Evolutionary conservation across 768 basidiomycete genomes (phyloP), one percentile per base, ranked within the genome.

Genomic region (Neoboletus subvelutipes): DNA sequence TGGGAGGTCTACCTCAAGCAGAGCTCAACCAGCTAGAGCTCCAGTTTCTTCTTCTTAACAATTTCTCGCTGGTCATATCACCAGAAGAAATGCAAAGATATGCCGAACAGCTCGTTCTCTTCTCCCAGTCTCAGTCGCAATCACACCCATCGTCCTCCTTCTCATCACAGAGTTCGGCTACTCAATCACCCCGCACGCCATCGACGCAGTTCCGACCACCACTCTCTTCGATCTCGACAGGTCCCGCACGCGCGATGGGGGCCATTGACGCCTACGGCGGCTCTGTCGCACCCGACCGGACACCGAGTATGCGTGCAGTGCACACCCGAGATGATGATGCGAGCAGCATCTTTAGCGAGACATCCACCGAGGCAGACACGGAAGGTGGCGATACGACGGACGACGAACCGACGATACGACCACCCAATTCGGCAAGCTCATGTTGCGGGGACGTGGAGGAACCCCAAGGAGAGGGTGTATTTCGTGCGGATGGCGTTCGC

Each of bases 1-100:
- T 99, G 59, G 97, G 97, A 42, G 97, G 97, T 26, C 82, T 99
- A 0, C 97, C 97, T 0, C 84, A 92, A 56, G 78, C 87, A 36
- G 93, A 96, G 70, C 84, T 99, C 49, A 98, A 99, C 72, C 92
- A 95, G 67, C 86, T 99, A 50, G 97, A 99, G 68, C 86, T 99
- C 1, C 97, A 98, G 63, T 99, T 99, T 70, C 80, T 98, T 6
- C 87, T 98, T 7, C 82, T 98, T 9, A 99, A 98, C 73, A 92
- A 98, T 76, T 99, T 99, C 68, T 78, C 85, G 17, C 81, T 99
- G 51, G 88, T 90, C 64, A 92, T 99, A 65, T 85, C 89, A 2
- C 78, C 83, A 10, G 85, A 89, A 18, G 96, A 98, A 73, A 94
- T 98, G 90, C 93, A 97, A 72, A 83, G 85, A 52, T 99, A 98